A percentile compares a stretch with the other conserved stretches of the same genome.
These are phyloP conservation scores for Rhododendron kiyosumense DNA, from an alignment of 148 eudicot species.

Conservation along the genomic window DNA sequence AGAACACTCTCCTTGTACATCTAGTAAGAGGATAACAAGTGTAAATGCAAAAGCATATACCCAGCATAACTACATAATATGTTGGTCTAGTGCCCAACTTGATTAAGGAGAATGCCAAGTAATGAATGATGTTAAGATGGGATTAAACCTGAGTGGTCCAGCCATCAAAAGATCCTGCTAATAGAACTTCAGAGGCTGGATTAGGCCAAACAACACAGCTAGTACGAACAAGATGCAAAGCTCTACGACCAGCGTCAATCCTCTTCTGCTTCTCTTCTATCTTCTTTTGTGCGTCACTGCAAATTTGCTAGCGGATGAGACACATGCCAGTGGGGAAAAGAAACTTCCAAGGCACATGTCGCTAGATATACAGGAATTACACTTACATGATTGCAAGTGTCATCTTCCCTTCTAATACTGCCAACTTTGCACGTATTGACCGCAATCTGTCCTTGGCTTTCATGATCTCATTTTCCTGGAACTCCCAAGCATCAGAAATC, in stretches of 20 bases:
- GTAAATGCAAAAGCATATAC: background rate
- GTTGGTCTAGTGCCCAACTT: background rate
- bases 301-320: background rate
- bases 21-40: background rate
- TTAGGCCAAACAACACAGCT: conserved; percentile 69
- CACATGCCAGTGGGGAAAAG: background rate
- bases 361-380: background rate
- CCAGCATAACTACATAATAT: background rate
- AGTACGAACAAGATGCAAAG: conserved; percentile 58
- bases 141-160: conserved; percentile 78
- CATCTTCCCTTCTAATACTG: conserved; percentile 83
- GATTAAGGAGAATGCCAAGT: background rate
- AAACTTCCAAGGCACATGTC: background rate
- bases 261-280: conserved; percentile 63
- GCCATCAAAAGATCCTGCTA: conserved; percentile 90
- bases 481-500: conserved; percentile 81
- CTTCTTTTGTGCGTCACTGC: conserved; percentile 65
- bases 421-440: conserved; percentile 72
- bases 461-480: conserved; percentile 85
- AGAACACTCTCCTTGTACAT: background rate
- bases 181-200: conserved; percentile 78
- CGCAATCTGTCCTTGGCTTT: conserved; percentile 58
- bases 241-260: conserved; percentile 49
- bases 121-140: background rate
- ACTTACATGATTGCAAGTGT: conserved; percentile 67